A percentile compares a stretch with the other conserved stretches of the same genome.
phyloP scores from a whole-genome alignment of 108 stramenopile species.

The Cyclotella choctawhatcheeana region DNA sequence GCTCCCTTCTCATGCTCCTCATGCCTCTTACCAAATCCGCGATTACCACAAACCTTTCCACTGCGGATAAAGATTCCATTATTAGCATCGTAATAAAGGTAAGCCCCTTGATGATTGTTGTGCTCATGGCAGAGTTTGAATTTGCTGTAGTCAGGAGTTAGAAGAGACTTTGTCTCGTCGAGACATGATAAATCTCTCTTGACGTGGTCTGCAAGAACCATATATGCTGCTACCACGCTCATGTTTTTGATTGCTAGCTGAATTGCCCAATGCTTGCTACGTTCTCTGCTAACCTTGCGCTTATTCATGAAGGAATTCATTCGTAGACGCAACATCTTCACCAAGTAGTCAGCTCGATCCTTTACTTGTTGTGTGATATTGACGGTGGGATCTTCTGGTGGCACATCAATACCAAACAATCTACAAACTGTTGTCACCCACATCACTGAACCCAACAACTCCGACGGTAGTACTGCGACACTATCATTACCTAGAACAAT shows the following conservation, averaged over 20 bases:
- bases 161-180: conserved; percentile 1
- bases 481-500: no score
- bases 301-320: neutral
- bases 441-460: no score
- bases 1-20: conserved; percentile 2
- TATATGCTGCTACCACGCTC: conserved; percentile 1
- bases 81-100: conserved; percentile 10
- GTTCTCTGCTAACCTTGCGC: neutral
- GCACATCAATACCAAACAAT: no score
- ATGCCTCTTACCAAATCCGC: neutral
- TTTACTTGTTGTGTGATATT: no score
- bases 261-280: neutral
- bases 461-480: no score
- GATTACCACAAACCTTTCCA: neutral
- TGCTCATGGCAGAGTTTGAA: neutral
- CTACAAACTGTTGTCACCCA: no score
- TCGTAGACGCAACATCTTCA: no score
- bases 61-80: neutral
- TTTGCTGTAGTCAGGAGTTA: neutral
- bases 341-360: no score
- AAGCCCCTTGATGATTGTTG: neutral
- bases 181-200: neutral
- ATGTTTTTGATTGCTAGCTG: conserved; percentile 7
- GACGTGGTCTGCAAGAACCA: conserved; percentile 1
- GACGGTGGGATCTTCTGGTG: no score